These are phyloP conservation scores for Nyssa sinensis DNA, from an alignment of 148 eudicot species.

Conservation along the genomic window DNA sequence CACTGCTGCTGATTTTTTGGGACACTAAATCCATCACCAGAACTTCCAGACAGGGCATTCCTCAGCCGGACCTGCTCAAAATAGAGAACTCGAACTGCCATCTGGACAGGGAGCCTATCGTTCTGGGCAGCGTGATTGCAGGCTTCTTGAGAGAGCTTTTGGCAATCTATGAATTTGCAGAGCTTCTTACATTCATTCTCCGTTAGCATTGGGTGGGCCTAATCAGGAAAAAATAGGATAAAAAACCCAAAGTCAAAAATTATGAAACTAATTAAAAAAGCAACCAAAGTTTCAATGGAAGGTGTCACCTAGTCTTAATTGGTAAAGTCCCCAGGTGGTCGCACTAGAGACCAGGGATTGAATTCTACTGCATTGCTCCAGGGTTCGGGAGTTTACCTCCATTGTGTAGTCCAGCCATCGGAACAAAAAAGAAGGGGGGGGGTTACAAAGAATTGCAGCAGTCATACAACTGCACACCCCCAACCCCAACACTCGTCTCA, in stretches of 20 bases:
- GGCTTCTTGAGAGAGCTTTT: constrained; percentile 77
- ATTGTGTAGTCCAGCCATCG: too few species aligned
- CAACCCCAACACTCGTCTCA: neutral
- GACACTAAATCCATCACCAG: constrained; percentile 47
- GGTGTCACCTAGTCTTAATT: too few species aligned
- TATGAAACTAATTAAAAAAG: neutral
- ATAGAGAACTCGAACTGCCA: constrained; percentile 66
- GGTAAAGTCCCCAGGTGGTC: too few species aligned
- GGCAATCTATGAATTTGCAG: constrained; percentile 64
- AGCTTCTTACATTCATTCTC: constrained; percentile 51
- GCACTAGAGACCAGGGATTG: too few species aligned
- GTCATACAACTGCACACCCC: neutral
- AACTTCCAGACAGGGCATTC: constrained; percentile 48
- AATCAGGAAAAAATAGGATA: constrained; percentile 12
- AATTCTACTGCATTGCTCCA: too few species aligned
- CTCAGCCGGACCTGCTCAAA: constrained; percentile 60
- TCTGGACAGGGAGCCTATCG: constrained; percentile 63
- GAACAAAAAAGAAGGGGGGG: too few species aligned
- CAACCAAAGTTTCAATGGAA: neutral
- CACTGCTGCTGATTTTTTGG: constrained; percentile 60
- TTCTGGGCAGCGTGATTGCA: constrained; percentile 81
- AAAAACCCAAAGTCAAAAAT: neutral
- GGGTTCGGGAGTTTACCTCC: too few species aligned
- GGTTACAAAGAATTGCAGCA: constrained; percentile 3
- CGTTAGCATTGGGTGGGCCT: constrained; percentile 60